These are phyloP conservation scores for Penicillium sp. DNA, from an alignment of 2,329 filamentous ascomycete genomes.

Conservation along the genomic window DNA sequence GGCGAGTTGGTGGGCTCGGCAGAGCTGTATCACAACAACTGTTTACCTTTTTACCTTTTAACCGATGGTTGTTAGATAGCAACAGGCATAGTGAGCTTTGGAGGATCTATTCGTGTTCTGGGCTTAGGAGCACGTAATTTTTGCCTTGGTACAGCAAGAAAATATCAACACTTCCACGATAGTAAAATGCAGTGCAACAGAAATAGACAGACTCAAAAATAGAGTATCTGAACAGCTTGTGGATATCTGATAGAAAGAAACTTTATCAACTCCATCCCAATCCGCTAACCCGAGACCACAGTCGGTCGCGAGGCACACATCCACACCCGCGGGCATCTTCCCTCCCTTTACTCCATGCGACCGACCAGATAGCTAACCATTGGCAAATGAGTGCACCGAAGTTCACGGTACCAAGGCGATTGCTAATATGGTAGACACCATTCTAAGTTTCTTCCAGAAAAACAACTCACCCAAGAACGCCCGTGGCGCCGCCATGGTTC, in stretches of 20 bases:
- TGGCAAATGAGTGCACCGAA: neutral
- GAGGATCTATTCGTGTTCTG: neutral
- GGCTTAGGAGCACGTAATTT: neutral
- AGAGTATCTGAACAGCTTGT: neutral
- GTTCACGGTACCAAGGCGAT: neutral
- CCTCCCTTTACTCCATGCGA: conserved; percentile 11
- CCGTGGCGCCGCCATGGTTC: neutral
- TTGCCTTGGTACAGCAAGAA: neutral
- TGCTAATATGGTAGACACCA: neutral
- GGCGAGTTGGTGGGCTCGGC: neutral
- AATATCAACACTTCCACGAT: neutral
- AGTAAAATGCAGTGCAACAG: too few relatives aligned
- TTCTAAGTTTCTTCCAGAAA: conserved; percentile 4
- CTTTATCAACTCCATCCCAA: conserved; percentile 6
- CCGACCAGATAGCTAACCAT: neutral
- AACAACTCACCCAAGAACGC: neutral
- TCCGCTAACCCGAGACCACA: conserved; percentile 13
- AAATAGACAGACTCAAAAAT: neutral
- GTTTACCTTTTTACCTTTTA: too few relatives aligned
- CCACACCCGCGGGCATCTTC: conserved; percentile 14
- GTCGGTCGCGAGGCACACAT: conserved; percentile 14
- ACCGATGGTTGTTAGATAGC: neutral
- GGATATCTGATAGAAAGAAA: conserved; percentile 2
- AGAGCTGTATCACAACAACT: neutral
- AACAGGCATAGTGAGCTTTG: too few relatives aligned